phyloP scores from a whole-genome alignment of 495 filamentous ascomycete genomes.

The Sordaria brevicollis region DNA sequence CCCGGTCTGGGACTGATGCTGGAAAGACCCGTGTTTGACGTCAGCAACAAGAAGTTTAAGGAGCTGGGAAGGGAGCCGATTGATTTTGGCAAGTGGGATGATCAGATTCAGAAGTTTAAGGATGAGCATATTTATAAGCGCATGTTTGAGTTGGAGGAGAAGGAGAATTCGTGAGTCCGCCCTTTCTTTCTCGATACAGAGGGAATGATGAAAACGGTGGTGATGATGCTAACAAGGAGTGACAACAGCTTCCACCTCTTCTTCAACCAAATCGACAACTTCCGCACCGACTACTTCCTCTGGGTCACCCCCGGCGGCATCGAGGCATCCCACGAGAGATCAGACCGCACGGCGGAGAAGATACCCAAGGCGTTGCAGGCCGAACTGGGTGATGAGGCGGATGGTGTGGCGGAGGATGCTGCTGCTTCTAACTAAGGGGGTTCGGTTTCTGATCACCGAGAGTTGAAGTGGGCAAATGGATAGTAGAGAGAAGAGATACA shows the following conservation, averaged over 20 bases:
- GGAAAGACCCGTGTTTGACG: conserved; percentile 81
- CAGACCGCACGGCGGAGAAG: conserved; percentile 17
- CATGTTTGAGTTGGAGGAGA: conserved; percentile 82
- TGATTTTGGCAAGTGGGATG: conserved; percentile 65
- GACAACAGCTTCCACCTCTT: conserved; percentile 58
- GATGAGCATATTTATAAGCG: conserved; percentile 84
- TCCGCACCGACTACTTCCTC: conserved; percentile 59
- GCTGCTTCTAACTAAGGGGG: too few species aligned
- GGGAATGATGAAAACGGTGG: conserved; percentile 11
- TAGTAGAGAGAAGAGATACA: too few species aligned
- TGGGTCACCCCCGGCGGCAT: conserved; percentile 63
- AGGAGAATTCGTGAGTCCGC: conserved; percentile 55
- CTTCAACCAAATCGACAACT: conserved; percentile 79
- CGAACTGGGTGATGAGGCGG: conserved; percentile 28
- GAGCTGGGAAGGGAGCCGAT: conserved; percentile 51
- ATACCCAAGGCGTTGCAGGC: conserved; percentile 22
- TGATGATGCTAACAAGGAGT: not conserved
- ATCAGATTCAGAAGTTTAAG: conserved; percentile 80
- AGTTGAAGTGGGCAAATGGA: too few species aligned
- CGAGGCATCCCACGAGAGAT: conserved; percentile 37
- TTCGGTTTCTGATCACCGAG: too few species aligned
- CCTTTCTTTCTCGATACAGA: not conserved
- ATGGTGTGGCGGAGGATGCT: conserved; percentile 26
- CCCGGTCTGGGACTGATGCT: conserved; percentile 80
- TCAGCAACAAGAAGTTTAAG: conserved; percentile 57